phyloP scores from a whole-genome alignment of 768 basidiomycete genomes.

The Tricholoma hemisulphureum region DNA sequence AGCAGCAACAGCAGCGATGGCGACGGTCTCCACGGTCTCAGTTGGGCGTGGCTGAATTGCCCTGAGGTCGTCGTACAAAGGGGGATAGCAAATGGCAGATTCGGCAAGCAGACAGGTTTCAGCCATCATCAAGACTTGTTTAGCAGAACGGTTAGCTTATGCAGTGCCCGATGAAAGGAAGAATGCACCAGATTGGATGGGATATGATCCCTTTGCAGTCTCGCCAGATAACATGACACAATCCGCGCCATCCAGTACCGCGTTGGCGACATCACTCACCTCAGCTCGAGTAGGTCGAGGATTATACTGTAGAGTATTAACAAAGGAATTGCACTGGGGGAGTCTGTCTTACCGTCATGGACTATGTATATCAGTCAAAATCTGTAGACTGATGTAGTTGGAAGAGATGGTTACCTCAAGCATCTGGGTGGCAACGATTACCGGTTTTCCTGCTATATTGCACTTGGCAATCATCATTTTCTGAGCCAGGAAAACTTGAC shows the following conservation, averaged over 20 bases:
- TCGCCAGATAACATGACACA: conserved; percentile 99
- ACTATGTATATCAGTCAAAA: conserved; percentile 44
- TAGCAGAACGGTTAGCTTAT: not conserved
- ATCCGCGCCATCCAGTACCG: conserved; percentile 97
- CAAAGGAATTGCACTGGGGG: not conserved
- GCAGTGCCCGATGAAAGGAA: not conserved
- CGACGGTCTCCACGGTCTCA: conserved; percentile 92
- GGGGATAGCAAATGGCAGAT: conserved; percentile 91
- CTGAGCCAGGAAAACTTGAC: conserved; percentile 98
- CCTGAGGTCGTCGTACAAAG: conserved; percentile 87
- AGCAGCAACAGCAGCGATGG: conserved; percentile 93
- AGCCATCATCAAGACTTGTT: conserved; percentile 95
- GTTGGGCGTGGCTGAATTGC: conserved; percentile 82
- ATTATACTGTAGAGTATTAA: conserved; percentile 69
- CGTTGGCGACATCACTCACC: conserved; percentile 98
- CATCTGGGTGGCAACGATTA: conserved; percentile 99
- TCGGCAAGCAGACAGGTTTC: conserved; percentile 98
- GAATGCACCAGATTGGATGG: conserved; percentile 83
- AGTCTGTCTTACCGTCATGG: conserved; percentile 79
- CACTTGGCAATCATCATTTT: conserved; percentile 99
- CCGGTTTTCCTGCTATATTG: conserved; percentile 96
- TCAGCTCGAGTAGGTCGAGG: conserved; percentile 98
- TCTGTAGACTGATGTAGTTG: not conserved
- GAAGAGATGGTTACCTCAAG: conserved; percentile 64
- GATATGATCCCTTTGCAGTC: conserved; percentile 97